Base-by-base conservation (phyloP, 257 asterid genomes). In the Leptodermis oblonga region DNA sequence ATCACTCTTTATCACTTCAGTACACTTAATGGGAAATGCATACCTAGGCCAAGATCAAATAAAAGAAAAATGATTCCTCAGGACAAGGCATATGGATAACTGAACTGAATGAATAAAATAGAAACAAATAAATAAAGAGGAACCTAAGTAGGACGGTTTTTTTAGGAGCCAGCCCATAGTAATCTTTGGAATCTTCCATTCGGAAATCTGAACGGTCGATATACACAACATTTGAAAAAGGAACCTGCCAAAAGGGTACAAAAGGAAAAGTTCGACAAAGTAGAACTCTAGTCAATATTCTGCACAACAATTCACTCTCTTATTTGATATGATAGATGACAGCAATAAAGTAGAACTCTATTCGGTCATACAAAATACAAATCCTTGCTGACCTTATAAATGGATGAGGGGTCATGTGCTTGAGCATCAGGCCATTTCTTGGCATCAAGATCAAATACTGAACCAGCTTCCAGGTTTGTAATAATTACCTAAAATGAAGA, bases 151-250 rank as follows among this genome's bases (percentile, higher is more conserved):
- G 88, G 76, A 90, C 95, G 65, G 92, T 86, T 82, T 93, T 93
- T 3, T 92, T 94, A 73, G 97, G 99, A 78, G 97, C 97, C 79
- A 93, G 96, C n/a, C 99, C 99, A 72, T 87, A 93, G 70, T 85
- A 93, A 76, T 93, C 99, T 82, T 90, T 93, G 63, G 97, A 90
- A 80, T 88, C 99, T 81, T 83, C 83, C 85, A 80, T 70, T 41
- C 97, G 89, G 62, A 93, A 93, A 85, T 93, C 96, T 26, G 96
- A 76, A 60, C 59, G 85, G 55, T 93, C 97, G 65, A 93, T 88
- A 73, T 88, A 90, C 45, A 90, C 91, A 70, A 93, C 96, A 62
- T 82, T 87, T 17, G 97, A 93, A 75, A 90, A 90, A 49, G 97
- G 95, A 67, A 93, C 91, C 99, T 90, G 78, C 41, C 42, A 70